Base-by-base conservation (phyloP, 2,329 filamentous ascomycete genomes). In the Phialophora tarda region DNA sequence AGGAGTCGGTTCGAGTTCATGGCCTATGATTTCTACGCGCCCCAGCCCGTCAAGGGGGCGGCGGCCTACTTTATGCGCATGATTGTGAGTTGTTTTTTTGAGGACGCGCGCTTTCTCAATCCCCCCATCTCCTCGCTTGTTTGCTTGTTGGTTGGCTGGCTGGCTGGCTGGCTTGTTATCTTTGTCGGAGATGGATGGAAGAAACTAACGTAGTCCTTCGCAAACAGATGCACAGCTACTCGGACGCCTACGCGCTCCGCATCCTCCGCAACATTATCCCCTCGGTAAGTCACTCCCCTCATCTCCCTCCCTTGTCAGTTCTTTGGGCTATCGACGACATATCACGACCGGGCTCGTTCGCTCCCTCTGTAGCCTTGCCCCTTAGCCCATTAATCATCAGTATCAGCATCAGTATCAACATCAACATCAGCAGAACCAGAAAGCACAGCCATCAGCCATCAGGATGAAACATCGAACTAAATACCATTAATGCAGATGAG, bases 1-100 rank as follows among this genome's bases (percentile, higher is more conserved):
- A 53, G 60, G 17, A 4, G n/a, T 21, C 53, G 68, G 5, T 53
- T 74, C 55, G 62, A 50, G 5, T 74, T 74, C 62, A 66, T 68
- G 70, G 64, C 64, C 34, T 71, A 75, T 61, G 71, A 75, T 65
- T 73, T 74, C 60, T 74, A 70, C 50, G 54, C 67, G 4, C 53
- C 55, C 2, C 72, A 75, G 58, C 69, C 73, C 17, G 64, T 73
- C 34, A 47, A 57, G 5, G 51, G 56, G 34, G 74, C 73, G 12
- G 70, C 72, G 47, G 70, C 71, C 1, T 75, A 74, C 48, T 69
- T 74, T 53, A 60, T 75, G 53, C 53, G 68, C 7, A 64, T 64
- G 63, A 69, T 75, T 41, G 60, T 75, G 26, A 53, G 48, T 28
- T 17, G 48, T 28, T 17, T 50, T 23, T 10, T 50, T n/a, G n/a